Conservation (phyloP, 2,329 filamentous ascomycete species). For the Ophiosphaerella herpotricha region DNA sequence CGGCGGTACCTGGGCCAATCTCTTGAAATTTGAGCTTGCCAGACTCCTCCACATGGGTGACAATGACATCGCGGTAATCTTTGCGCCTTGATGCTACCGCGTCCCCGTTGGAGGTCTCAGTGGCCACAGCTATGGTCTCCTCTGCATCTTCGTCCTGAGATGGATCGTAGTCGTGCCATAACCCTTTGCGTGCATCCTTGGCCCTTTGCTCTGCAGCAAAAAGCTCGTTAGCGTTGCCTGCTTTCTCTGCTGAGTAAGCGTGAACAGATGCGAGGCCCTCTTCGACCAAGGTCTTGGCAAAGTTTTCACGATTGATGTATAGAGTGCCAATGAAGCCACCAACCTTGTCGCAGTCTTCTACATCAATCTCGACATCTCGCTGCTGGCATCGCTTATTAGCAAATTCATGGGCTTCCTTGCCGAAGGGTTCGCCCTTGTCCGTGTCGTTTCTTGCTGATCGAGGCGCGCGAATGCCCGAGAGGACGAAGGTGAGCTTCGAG, state of each 20-base stretch:
- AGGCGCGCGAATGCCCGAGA: conserved; percentile 89
- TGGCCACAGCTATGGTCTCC: conserved; percentile 51
- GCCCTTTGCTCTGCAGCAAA: conserved; percentile 85
- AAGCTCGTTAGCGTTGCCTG: conserved; percentile 84
- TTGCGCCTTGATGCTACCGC: conserved; percentile 66
- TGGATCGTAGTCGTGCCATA: conserved; percentile 96
- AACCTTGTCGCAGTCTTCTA: conserved; percentile 93
- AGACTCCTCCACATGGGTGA: conserved; percentile 85
- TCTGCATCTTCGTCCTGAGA: conserved; percentile 73
- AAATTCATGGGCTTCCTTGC: conserved; percentile 91
- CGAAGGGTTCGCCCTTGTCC: conserved; percentile 89
- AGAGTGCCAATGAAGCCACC: conserved; percentile 96
- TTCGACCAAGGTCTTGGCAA: conserved; percentile 89
- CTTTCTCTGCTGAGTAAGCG: conserved; percentile 93
- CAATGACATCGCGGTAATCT: conserved; percentile 91
- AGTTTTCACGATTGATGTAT: conserved; percentile 93
- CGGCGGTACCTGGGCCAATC: conserved; percentile 81
- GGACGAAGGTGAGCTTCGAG: conserved; percentile 91
- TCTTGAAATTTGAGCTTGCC: conserved; percentile 90
- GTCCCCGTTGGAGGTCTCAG: conserved; percentile 58
- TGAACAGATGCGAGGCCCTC: conserved; percentile 93
- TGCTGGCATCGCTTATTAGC: conserved; percentile 88
- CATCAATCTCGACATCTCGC: conserved; percentile 93
- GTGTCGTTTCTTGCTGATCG: conserved; percentile 79
- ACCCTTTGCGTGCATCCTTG: conserved; percentile 82